These are phyloP conservation scores for Trichoderma pleuroti DNA, from an alignment of 2,329 filamentous ascomycete genomes.

Conservation along the genomic window DNA sequence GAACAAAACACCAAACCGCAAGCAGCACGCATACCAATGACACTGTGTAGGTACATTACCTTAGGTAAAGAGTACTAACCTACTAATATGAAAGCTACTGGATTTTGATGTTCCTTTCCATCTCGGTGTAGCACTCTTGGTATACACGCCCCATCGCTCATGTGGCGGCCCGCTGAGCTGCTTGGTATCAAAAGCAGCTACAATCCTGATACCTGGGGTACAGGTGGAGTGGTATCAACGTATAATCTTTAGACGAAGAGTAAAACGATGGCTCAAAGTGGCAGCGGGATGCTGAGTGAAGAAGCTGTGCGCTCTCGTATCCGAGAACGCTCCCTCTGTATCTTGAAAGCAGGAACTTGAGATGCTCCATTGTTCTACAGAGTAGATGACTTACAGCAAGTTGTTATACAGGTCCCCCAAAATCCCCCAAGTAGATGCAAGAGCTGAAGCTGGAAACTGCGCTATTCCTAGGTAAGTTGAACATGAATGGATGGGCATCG, in stretches of 20 bases:
- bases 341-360: background rate
- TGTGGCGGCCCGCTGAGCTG: background rate
- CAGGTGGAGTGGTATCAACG: background rate
- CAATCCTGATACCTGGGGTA: background rate
- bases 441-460: background rate
- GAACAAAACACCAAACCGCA: background rate
- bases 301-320: background rate
- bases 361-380: background rate
- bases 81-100: background rate
- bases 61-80: background rate
- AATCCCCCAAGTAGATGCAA: background rate
- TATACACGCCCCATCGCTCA: background rate
- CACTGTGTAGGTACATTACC: background rate
- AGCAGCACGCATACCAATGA: background rate
- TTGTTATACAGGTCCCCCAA: background rate
- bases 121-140: background rate
- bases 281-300: background rate
- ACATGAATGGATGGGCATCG: no score
- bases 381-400: background rate
- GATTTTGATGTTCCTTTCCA: background rate
- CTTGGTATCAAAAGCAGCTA: background rate
- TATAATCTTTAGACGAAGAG: background rate
- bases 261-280: background rate
- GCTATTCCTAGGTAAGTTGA: background rate
- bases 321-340: background rate